Percentiles rank a stretch among this genome's conserved stretches.
phyloP scores from a whole-genome alignment of 208 protist species.

The Herpetomonas tarakana region DNA sequence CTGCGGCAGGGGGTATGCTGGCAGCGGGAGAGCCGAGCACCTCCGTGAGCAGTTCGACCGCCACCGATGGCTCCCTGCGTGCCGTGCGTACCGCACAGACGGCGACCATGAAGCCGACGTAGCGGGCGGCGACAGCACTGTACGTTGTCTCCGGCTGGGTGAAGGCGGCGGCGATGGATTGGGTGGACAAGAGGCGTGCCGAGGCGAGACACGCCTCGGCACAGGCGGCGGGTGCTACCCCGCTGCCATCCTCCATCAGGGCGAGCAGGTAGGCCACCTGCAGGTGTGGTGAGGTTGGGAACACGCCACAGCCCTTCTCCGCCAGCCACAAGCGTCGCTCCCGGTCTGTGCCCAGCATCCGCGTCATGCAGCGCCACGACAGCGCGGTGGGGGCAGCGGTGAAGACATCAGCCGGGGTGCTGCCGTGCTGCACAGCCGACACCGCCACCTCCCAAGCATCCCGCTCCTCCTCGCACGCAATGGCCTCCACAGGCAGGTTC shows the following conservation, averaged over 20 bases:
- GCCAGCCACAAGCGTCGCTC: constrained; percentile 63
- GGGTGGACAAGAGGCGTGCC: constrained; percentile 38
- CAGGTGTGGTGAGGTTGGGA: constrained; percentile 58
- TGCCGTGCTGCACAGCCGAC: constrained; percentile 3
- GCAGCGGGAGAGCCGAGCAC: no score
- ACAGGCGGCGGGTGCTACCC: constrained; percentile 9
- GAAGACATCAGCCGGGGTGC: neutral
- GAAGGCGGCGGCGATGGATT: constrained; percentile 33
- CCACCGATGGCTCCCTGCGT: constrained; percentile 16
- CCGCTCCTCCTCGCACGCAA: constrained; percentile 17
- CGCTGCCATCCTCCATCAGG: constrained; percentile 20
- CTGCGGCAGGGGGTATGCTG: no score
- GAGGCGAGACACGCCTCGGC: constrained; percentile 36
- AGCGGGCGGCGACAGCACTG: constrained; percentile 35
- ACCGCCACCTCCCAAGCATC: constrained; percentile 16
- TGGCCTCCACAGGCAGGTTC: constrained; percentile 4
- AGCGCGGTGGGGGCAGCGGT: constrained; percentile 18
- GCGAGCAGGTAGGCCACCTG: constrained; percentile 39
- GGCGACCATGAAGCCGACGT: constrained; percentile 61
- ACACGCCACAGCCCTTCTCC: constrained; percentile 46
- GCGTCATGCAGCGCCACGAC: constrained; percentile 66
- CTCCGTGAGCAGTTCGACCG: constrained; percentile 14
- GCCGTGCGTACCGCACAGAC: constrained; percentile 34
- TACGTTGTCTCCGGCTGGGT: constrained; percentile 28
- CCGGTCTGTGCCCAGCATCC: constrained; percentile 20